Base-by-base conservation (phyloP, 192 early-diverging fungal species). In the Nowakowskiella sp. region DNA sequence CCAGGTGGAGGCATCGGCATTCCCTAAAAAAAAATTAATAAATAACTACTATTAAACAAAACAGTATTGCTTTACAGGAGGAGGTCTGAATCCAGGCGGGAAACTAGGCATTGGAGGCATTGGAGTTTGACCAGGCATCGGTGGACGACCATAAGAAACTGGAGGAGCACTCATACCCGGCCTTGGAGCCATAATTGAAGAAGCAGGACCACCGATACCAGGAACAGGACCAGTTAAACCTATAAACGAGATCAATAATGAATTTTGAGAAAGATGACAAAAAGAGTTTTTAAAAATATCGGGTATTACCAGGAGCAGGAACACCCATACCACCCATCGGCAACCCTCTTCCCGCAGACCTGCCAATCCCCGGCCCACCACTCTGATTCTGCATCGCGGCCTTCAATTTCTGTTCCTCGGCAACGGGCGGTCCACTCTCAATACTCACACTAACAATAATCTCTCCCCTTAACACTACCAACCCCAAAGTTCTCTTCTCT, bases 391-490 rank as follows among this genome's bases (percentile, higher is more conserved):
- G 9, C 8, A 32, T 44, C 34, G 23, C 54, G 7, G 60, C 60
- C 4, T 66, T 61, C 3, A 31, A 22, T 19, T 47, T 54, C 22
- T 56, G 62, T 28, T 34, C 44, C 6, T 53, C 63, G 8, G 77
- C 70, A 5, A 60, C 50, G 10, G 61, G 92, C 28, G 94, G 95
- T 28, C 87, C 88, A 3, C 83, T 85, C 42, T 93, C 94, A 29
- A 99, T 84, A 53, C 81, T 88, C 58, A 97, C 76, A 64, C 78
- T 87, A 26, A 96, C 86, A 51, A 99, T 87, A 10, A 64, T 85
- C 62, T 99, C 95, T 42, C 94, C 95, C 36, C 94, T 79, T 49
- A 99, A 70, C 54, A 99, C 90, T 28, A 99, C 88, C 42, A 97
- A 68, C 43, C 92, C 95, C 24, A 99, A 70, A 10, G 88, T 85